These are phyloP conservation scores for Ogataea pignaliae DNA, from an alignment of 805 yeast genomes.

Conservation along the genomic window DNA sequence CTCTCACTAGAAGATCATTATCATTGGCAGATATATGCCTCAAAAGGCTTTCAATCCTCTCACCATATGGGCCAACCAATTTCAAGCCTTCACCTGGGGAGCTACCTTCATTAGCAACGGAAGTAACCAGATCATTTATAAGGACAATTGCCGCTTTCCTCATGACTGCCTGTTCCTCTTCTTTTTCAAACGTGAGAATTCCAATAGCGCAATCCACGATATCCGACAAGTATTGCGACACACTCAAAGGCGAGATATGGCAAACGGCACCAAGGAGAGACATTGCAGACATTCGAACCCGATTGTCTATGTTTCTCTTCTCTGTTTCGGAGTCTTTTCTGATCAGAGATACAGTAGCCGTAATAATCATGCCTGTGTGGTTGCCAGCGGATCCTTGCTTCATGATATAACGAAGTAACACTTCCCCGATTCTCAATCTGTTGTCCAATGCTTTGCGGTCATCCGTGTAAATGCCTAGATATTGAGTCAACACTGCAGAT, in stretches of 20 bases:
- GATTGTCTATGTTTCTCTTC: conserved; percentile 38
- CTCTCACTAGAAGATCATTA: conserved; percentile 53
- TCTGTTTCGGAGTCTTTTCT: conserved; percentile 5
- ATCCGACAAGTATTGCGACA: conserved; percentile 44
- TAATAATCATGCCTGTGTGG: conserved; percentile 40
- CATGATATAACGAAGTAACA: conserved; percentile 55
- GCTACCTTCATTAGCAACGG: conserved; percentile 12
- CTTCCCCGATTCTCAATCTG: conserved; percentile 80
- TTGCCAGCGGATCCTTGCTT: conserved; percentile 38
- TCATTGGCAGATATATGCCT: conserved; percentile 45
- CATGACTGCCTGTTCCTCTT: conserved; percentile 46
- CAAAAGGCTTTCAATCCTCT: conserved; percentile 37
- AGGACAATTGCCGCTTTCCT: conserved; percentile 73
- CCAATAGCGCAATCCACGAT: conserved; percentile 77
- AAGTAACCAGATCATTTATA: conserved; percentile 53
- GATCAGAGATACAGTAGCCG: conserved; percentile 35
- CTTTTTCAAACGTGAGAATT: conserved; percentile 55
- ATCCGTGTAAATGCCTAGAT: conserved; percentile 11
- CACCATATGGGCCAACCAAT: conserved; percentile 46
- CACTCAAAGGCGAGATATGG: conserved; percentile 51
- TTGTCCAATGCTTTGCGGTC: conserved; percentile 46
- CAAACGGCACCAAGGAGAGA: conserved; percentile 75
- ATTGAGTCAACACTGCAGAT: conserved; percentile 5
- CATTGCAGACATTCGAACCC: conserved; percentile 80
- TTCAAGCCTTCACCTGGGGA: conserved; percentile 34